Percentiles rank a stretch among this genome's conserved stretches.
Evolutionary conservation across 2,329 filamentous ascomycete species (phyloP).

Genomic region (Shiraia bambusicola): DNA sequence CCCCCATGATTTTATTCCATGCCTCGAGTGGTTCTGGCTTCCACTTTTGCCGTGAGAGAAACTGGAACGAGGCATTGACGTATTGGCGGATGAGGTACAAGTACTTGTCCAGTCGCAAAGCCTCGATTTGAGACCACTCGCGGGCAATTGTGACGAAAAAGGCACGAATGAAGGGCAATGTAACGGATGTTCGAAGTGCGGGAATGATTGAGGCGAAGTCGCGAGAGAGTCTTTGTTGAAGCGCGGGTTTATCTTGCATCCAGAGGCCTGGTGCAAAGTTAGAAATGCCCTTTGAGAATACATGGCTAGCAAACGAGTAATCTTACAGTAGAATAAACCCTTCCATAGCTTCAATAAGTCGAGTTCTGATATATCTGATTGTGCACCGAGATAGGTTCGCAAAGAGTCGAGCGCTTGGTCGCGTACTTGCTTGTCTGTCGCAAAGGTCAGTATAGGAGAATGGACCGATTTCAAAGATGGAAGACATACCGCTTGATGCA

Average conservation of each 20-base stretch:
- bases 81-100: constrained; percentile 79
- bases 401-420: constrained; percentile 77
- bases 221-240: constrained; percentile 78
- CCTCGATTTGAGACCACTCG: constrained; percentile 56
- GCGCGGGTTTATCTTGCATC: constrained; percentile 88
- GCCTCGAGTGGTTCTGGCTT: constrained; percentile 42
- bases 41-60: constrained; percentile 48
- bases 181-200: constrained; percentile 53
- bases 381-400: constrained; percentile 71
- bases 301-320: not conserved
- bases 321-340: constrained; percentile 79
- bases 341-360: constrained; percentile 92
- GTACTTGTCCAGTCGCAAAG: constrained; percentile 79
- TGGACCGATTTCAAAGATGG: not conserved
- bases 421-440: constrained; percentile 72
- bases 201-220: constrained; percentile 73
- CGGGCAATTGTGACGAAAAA: constrained; percentile 56
- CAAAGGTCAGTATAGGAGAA: constrained; percentile 9
- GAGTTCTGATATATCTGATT: constrained; percentile 61
- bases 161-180: constrained; percentile 49
- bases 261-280: constrained; percentile 62
- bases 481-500: constrained; percentile 71
- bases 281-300: constrained; percentile 4
- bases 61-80: constrained; percentile 67
- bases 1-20: constrained; percentile 52